phyloP scores from a whole-genome alignment of 2,329 filamentous ascomycete genomes.

The Colletotrichum simmondsii region DNA sequence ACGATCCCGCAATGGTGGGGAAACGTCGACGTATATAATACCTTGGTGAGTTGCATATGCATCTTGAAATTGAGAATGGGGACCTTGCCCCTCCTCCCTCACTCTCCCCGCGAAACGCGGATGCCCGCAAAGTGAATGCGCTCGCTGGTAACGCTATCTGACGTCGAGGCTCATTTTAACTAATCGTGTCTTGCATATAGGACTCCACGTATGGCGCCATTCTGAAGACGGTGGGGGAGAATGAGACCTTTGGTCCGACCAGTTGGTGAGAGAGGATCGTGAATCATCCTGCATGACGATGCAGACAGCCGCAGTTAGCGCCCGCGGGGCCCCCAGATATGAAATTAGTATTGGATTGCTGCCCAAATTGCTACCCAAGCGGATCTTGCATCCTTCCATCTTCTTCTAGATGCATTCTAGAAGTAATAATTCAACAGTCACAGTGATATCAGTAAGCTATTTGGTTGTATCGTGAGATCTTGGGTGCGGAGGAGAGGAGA shows the following conservation, averaged over 20 bases:
- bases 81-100: neutral
- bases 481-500: neutral
- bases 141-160: neutral
- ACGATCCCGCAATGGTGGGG: slow-evolving; percentile 56
- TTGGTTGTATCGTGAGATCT: neutral
- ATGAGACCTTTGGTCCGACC: slow-evolving; percentile 44
- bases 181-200: slow-evolving; percentile 3
- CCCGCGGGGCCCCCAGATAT: neutral
- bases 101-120: neutral
- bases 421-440: neutral
- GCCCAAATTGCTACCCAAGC: slow-evolving; percentile 30
- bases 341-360: slow-evolving; percentile 13
- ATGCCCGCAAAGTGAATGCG: neutral
- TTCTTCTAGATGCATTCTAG: neutral
- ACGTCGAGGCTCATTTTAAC: neutral
- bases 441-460: neutral
- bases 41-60: slow-evolving; percentile 36
- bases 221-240: slow-evolving; percentile 37
- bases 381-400: neutral
- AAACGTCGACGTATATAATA: slow-evolving; percentile 60
- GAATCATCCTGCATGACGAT: slow-evolving; percentile 18
- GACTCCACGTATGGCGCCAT: slow-evolving; percentile 40
- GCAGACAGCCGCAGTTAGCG: slow-evolving; percentile 27
- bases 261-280: slow-evolving; percentile 41
- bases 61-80: neutral